Evolutionary conservation across 2,329 filamentous ascomycete genomes (phyloP).

Genomic region (Drechslerella dactyloides): DNA sequence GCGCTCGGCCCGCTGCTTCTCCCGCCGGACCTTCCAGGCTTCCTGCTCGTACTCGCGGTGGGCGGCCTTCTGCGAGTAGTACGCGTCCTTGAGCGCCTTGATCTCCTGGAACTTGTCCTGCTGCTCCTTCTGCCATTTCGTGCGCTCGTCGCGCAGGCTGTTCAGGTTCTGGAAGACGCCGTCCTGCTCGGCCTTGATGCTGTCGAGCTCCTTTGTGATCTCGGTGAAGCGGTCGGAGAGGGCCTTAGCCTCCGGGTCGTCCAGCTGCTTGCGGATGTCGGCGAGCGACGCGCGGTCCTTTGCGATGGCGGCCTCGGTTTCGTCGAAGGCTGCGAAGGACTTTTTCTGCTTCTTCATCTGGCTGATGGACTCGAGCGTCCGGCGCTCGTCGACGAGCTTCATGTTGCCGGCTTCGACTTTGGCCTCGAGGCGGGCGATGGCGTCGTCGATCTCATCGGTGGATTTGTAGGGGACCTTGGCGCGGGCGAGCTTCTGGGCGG

Average conservation of each 20-base stretch:
- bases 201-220: conserved; percentile 85
- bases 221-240: conserved; percentile 83
- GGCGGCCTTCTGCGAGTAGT: conserved; percentile 82
- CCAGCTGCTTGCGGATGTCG: conserved; percentile 83
- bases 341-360: conserved; percentile 87
- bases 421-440: conserved; percentile 80
- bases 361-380: conserved; percentile 82
- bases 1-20: conserved; percentile 65
- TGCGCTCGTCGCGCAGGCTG: conserved; percentile 80
- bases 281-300: conserved; percentile 85
- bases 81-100: conserved; percentile 86
- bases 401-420: conserved; percentile 87
- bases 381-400: conserved; percentile 97
- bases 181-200: conserved; percentile 90
- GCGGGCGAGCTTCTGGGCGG: conserved; percentile 84
- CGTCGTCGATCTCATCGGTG: conserved; percentile 81
- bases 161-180: conserved; percentile 87
- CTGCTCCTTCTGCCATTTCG: conserved; percentile 81
- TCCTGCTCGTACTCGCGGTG: conserved; percentile 83
- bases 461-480: conserved; percentile 84
- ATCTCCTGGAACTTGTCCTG: conserved; percentile 83
- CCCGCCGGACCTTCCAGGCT: conserved; percentile 68
- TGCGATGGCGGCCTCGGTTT: conserved; percentile 85
- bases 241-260: conserved; percentile 88
- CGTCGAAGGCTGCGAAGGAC: conserved; percentile 84